Conservation (phyloP, 139 green algal species). For the Pedinophyceae sp. region DNA sequence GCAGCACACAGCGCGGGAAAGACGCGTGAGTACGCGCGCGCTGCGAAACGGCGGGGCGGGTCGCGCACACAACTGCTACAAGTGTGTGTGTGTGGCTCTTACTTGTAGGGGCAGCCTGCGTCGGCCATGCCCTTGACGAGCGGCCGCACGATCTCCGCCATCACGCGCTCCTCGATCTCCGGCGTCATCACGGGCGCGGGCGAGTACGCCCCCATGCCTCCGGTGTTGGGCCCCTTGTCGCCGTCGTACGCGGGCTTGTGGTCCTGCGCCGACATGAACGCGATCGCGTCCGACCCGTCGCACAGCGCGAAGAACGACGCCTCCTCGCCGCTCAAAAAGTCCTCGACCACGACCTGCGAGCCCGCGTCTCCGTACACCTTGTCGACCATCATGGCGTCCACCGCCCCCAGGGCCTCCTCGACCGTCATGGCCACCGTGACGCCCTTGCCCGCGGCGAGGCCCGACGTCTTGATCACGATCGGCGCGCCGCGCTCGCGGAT, state of each 20-base stretch:
- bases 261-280: constrained; percentile 45
- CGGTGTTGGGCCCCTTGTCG: constrained; percentile 93
- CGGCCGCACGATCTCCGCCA: too few relatives aligned
- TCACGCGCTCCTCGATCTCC: constrained; percentile 42
- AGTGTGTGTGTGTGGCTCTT: too few relatives aligned
- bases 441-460: constrained; percentile 84
- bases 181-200: constrained; percentile 81
- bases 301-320: constrained; percentile 90
- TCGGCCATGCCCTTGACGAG: too few relatives aligned
- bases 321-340: constrained; percentile 91
- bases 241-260: constrained; percentile 63
- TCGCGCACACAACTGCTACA: too few relatives aligned
- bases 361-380: constrained; percentile 23
- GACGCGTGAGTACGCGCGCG: too few relatives aligned
- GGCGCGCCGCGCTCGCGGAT: constrained; percentile 55
- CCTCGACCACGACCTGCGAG: constrained; percentile 75
- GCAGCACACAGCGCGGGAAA: too few relatives aligned
- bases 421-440: constrained; percentile 68
- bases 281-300: constrained; percentile 59
- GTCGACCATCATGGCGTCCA: constrained; percentile 69
- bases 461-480: constrained; percentile 94
- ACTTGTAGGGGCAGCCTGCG: too few relatives aligned
- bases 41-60: too few relatives aligned
- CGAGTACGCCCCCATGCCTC: constrained; percentile 96
- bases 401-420: constrained; percentile 60